These are phyloP conservation scores for Pharus latifolius DNA, from an alignment of 176 grass and related monocot genomes.

Conservation along the genomic window DNA sequence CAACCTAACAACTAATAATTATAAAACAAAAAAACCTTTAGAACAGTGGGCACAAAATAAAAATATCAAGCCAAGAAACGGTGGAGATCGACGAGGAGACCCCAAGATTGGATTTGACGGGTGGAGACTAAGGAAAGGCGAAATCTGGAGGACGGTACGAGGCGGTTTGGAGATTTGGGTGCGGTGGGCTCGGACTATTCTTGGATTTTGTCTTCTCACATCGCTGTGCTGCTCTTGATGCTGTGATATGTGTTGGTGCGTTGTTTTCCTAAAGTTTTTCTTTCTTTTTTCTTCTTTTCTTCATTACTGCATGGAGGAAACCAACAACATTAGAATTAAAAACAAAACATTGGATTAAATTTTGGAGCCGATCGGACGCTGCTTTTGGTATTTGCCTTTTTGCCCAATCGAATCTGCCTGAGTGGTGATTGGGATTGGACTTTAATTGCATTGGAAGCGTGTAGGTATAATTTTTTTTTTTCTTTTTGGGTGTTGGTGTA, in stretches of 20 bases:
- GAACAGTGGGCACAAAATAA: conserved; percentile 17
- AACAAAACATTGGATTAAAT: too few species aligned
- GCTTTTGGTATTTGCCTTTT: background rate
- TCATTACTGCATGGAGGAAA: conserved; percentile 26
- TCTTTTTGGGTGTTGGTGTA: background rate
- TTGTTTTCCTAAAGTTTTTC: conserved; percentile 47
- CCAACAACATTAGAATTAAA: conserved; percentile 15
- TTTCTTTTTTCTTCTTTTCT: conserved; percentile 37
- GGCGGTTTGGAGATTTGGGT: conserved; percentile 5
- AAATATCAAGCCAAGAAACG: background rate
- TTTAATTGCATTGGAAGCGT: background rate
- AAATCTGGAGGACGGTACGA: background rate
- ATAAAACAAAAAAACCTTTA: conserved; percentile 17
- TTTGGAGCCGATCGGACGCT: conserved; percentile 1
- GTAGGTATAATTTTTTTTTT: background rate
- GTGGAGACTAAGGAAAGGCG: background rate
- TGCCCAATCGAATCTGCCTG: background rate
- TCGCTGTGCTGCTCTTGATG: background rate
- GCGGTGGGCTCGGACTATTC: conserved; percentile 16
- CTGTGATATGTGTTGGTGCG: conserved; percentile 13
- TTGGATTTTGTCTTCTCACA: conserved; percentile 18
- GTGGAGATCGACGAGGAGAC: background rate
- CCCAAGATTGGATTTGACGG: conserved; percentile 49
- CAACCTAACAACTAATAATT: background rate
- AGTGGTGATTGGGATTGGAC: background rate